These are phyloP conservation scores for Claviceps purpurea DNA, from an alignment of 2,329 filamentous ascomycete species.

Conservation along the genomic window DNA sequence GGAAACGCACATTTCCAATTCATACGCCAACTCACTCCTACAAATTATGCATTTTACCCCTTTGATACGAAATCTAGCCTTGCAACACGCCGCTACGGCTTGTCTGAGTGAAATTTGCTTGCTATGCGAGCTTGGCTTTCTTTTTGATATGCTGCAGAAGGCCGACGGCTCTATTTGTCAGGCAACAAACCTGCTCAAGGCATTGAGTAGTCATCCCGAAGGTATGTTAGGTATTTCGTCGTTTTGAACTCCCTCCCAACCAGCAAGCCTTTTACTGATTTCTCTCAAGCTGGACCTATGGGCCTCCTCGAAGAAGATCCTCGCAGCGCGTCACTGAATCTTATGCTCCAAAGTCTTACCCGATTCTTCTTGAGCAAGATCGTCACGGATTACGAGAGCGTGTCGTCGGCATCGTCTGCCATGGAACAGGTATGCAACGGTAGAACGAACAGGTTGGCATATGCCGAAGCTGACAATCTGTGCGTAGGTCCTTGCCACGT, in stretches of 20 bases:
- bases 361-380: constrained; percentile 78
- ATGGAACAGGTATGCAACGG: constrained; percentile 51
- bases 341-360: constrained; percentile 75
- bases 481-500: constrained; percentile 46
- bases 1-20: constrained; percentile 93
- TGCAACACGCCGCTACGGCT: constrained; percentile 76
- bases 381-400: constrained; percentile 58
- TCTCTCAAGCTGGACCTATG: constrained; percentile 48
- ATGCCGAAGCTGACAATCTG: neutral
- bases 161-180: constrained; percentile 89
- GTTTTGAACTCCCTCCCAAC: neutral
- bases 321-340: constrained; percentile 57
- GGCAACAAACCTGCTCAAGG: constrained; percentile 86
- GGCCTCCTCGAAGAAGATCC: constrained; percentile 77
- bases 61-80: constrained; percentile 70
- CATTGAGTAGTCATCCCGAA: constrained; percentile 71
- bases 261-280: neutral
- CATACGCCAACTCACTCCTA: constrained; percentile 83
- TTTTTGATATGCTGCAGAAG: constrained; percentile 97
- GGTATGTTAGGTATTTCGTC: constrained; percentile 25
- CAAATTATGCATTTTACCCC: constrained; percentile 89
- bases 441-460: neutral
- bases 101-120: constrained; percentile 76
- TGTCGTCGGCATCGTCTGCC: constrained; percentile 44
- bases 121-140: constrained; percentile 84